Percentiles rank a stretch among this genome's conserved stretches.
These are phyloP conservation scores for Psidium friedrichsthalianum DNA, from an alignment of 345 rosid genomes.

Conservation along the genomic window DNA sequence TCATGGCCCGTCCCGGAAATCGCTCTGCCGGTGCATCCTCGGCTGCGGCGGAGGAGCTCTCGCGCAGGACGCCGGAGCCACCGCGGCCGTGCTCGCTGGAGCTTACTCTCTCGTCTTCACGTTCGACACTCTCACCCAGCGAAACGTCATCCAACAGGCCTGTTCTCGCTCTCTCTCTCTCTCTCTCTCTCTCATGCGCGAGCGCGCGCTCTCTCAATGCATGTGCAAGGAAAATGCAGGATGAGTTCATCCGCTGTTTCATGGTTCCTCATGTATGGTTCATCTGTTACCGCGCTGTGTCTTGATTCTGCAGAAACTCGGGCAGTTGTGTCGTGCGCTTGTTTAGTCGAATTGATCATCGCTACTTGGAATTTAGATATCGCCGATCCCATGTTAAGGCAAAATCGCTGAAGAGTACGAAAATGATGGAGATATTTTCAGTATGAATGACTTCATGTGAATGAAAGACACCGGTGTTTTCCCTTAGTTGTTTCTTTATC, in stretches of 20 bases:
- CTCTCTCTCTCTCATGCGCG: background rate
- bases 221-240: background rate
- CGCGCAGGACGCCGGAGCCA: conserved; percentile 57
- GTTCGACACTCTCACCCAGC: conserved; percentile 55
- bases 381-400: background rate
- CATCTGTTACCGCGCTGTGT: background rate
- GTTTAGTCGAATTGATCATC: background rate
- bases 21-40: background rate
- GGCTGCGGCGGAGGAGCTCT: conserved; percentile 9
- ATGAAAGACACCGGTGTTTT: background rate
- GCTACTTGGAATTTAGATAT: background rate
- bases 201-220: background rate
- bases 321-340: background rate
- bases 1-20: background rate
- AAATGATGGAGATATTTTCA: background rate
- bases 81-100: conserved; percentile 58
- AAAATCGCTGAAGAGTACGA: background rate
- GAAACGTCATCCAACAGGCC: conserved; percentile 62
- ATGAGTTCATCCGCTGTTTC: background rate
- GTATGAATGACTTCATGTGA: background rate
- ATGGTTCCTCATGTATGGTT: background rate
- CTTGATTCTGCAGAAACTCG: background rate
- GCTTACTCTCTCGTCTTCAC: conserved; percentile 57
- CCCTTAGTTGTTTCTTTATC: background rate
- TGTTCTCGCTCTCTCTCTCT: background rate